Base-by-base conservation (phyloP, 306 rosid genomes). In the Argentina anserina region DNA sequence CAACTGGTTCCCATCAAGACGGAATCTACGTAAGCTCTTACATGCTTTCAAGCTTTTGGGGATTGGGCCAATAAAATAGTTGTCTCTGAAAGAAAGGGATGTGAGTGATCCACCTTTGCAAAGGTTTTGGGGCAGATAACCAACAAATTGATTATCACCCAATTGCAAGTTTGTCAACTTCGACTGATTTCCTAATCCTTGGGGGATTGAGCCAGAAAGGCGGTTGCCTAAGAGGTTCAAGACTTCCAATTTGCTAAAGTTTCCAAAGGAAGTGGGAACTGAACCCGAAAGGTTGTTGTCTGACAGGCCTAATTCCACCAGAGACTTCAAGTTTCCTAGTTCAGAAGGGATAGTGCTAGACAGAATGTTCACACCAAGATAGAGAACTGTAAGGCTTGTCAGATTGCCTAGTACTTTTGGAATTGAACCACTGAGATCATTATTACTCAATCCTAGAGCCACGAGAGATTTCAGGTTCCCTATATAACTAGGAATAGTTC, bases 31-130 rank as follows among this genome's bases (percentile, higher is more conserved):
- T 52, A 21, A n/a, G 13, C 59, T 52, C 45, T 23, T 68, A 60
- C 86, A 83, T 45, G 63, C 72, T 34, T 74, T 79, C 13, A 83
- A 70, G 63, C 79, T 69, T 67, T 71, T 68, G 3, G 86, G 84
- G 61, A 83, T 60, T 61, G 71, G 64, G 49, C 84, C 86, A 34
- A 1, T 15, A 26, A 83, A 79, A 67, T 31, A 10, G 73, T 84
- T 84, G 52, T 72, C 45, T 17, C 49, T 71, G 18, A 68, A 76
- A 28, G 76, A 49, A 25, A 84, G 49, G 21, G 43, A 46, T 31
- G 39, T 25, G 6, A 81, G 71, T 21, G 26, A 7, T 43, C 70
- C 67, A 9, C 58, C 62, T 34, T 65, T 0, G 28, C 59, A 52
- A 0, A 52, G 9, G 14, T 21, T 52, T 52, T 52, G 29, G 12